phyloP scores from a whole-genome alignment of 2,329 filamentous ascomycete genomes.

The Pestalotiopsis sp. region DNA sequence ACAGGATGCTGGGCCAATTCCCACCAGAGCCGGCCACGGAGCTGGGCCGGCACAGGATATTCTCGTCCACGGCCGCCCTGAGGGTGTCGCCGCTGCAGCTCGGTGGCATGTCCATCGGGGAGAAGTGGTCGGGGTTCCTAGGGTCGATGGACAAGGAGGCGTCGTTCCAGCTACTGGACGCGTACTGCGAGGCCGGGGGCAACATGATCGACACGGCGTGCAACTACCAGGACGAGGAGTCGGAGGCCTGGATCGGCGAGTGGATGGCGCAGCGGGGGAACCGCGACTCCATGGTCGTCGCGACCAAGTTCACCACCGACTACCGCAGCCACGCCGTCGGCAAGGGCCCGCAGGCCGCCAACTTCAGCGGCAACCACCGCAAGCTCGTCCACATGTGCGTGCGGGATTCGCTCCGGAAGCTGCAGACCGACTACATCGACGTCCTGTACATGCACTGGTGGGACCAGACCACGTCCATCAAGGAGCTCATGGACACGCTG shows the following conservation, averaged over 20 bases:
- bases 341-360: slow-evolving; percentile 33
- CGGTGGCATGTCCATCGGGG: slow-evolving; percentile 15
- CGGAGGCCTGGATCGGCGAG: slow-evolving; percentile 54
- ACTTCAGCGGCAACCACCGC: slow-evolving; percentile 41
- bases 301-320: slow-evolving; percentile 49
- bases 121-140: slow-evolving; percentile 4
- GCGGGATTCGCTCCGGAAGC: slow-evolving; percentile 41
- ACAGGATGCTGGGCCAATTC: background rate
- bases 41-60: slow-evolving; percentile 46
- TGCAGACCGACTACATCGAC: slow-evolving; percentile 38
- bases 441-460: slow-evolving; percentile 34
- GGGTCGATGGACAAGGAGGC: slow-evolving; percentile 42
- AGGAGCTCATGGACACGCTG: slow-evolving; percentile 30
- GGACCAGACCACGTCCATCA: slow-evolving; percentile 25
- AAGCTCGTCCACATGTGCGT: slow-evolving; percentile 41
- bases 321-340: slow-evolving; percentile 36
- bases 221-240: slow-evolving; percentile 53
- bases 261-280: slow-evolving; percentile 47
- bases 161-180: slow-evolving; percentile 58
- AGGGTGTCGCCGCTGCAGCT: slow-evolving; percentile 39
- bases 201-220: slow-evolving; percentile 65
- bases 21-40: slow-evolving; percentile 15
- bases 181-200: slow-evolving; percentile 55
- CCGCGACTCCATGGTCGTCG: slow-evolving; percentile 50
- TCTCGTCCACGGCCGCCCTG: slow-evolving; percentile 45